Conservation (phyloP, 176 grass and related monocot genomes). For the Pontederia paniculata region DNA sequence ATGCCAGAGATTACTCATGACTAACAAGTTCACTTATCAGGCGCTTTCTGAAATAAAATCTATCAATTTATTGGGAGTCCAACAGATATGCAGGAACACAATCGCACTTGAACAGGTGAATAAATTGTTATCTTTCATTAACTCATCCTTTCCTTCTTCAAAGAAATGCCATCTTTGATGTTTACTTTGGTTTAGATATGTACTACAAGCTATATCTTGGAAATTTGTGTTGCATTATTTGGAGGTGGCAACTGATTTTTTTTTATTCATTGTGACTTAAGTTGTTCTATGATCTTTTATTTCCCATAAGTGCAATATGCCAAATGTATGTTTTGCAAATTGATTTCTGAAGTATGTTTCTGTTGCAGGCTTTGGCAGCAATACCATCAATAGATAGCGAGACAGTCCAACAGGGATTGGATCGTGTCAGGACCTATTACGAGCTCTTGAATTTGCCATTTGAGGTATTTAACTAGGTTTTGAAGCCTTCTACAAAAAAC, state of each 20-base stretch:
- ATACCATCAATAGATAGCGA: conserved; percentile 83
- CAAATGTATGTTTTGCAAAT: too few species aligned
- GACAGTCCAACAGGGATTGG: conserved; percentile 72
- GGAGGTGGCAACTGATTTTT: too few species aligned
- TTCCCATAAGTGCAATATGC: too few species aligned
- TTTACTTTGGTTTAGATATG: too few species aligned
- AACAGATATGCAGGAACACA: conserved; percentile 97
- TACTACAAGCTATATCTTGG: too few species aligned
- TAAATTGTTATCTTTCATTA: background rate
- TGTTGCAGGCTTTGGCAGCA: conserved; percentile 70
- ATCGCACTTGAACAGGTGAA: conserved; percentile 86
- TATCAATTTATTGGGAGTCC: conserved; percentile 90
- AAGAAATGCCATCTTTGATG: too few species aligned
- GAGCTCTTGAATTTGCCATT: conserved; percentile 92
- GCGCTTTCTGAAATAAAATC: conserved; percentile 88
- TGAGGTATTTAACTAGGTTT: conserved; percentile 28
- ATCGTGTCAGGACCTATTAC: conserved; percentile 75
- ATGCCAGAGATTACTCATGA: conserved; percentile 5
- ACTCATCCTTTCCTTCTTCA: too few species aligned
- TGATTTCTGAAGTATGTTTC: background rate
- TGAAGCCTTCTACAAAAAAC: background rate
- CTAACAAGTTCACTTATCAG: conserved; percentile 29
- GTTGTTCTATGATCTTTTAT: too few species aligned
- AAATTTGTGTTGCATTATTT: too few species aligned
- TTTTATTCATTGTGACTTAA: too few species aligned